Evolutionary conservation across 202 grass and related monocot species (phyloP).

Genomic region (Dendrocalamus latiflorus): DNA sequence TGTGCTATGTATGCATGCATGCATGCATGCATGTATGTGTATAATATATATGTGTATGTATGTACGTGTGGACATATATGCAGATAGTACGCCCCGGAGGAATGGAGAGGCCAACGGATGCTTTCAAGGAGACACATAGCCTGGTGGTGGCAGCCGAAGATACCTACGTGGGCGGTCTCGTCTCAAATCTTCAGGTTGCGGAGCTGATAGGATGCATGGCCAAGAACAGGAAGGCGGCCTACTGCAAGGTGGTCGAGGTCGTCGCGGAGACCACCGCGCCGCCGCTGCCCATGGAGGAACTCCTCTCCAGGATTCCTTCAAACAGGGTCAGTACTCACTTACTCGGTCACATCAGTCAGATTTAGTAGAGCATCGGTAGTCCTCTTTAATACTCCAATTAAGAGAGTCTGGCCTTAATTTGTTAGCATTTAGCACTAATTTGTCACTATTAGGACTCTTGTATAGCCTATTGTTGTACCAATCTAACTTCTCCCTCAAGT

Average conservation of each 20-base stretch:
- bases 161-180: slow-evolving; percentile 66
- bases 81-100: slow-evolving; percentile 89
- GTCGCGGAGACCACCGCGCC: slow-evolving; percentile 82
- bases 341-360: too few relatives aligned
- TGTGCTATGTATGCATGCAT: too few relatives aligned
- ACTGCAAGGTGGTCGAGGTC: slow-evolving; percentile 75
- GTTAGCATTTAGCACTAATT: neutral
- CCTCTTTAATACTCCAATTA: too few relatives aligned
- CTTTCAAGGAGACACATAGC: slow-evolving; percentile 93
- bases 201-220: slow-evolving; percentile 79
- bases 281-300: slow-evolving; percentile 57
- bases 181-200: slow-evolving; percentile 92
- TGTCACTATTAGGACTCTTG: neutral
- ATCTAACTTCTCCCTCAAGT: too few relatives aligned
- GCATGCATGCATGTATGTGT: too few relatives aligned
- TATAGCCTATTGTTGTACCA: too few relatives aligned
- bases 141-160: slow-evolving; percentile 70
- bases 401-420: too few relatives aligned
- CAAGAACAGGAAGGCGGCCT: slow-evolving; percentile 52
- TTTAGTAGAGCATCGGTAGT: too few relatives aligned
- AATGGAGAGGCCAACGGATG: slow-evolving; percentile 94
- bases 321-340: slow-evolving; percentile 24
- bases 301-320: slow-evolving; percentile 60
- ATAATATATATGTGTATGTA: too few relatives aligned
- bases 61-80: too few relatives aligned